Evolutionary conservation across 169 alveolate genomes (phyloP).

Genomic region (Plasmodium gaboni): DNA sequence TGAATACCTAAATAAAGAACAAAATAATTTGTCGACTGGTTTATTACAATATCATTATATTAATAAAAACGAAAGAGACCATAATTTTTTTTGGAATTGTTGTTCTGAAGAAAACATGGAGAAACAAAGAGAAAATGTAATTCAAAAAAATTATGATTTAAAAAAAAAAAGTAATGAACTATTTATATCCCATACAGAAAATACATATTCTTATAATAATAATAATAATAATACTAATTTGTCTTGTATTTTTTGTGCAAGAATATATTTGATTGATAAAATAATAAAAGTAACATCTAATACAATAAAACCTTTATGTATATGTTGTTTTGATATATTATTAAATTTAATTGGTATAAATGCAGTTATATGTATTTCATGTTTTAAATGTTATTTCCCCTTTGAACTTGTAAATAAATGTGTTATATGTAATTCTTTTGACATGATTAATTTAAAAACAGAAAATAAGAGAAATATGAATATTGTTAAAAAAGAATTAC

Average conservation of each 20-base stretch:
- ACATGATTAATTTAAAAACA: background rate
- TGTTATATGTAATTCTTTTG: conserved; percentile 6
- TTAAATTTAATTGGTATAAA: conserved; percentile 13
- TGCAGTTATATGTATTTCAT: conserved; percentile 25
- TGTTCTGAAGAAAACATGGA: too few relatives aligned
- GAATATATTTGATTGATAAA: conserved; percentile 13
- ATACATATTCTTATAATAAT: too few relatives aligned
- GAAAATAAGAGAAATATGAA: background rate
- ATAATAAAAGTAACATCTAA: conserved; percentile 6
- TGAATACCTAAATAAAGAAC: background rate
- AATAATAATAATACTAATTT: too few relatives aligned
- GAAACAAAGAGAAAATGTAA: too few relatives aligned
- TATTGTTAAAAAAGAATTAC: conserved; percentile 17
- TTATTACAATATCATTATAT: too few relatives aligned
- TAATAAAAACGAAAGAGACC: too few relatives aligned
- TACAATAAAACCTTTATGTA: conserved; percentile 41
- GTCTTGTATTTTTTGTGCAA: conserved; percentile 11
- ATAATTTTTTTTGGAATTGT: too few relatives aligned
- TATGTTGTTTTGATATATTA: conserved; percentile 24
- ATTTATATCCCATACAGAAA: too few relatives aligned
- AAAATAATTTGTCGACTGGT: too few relatives aligned
- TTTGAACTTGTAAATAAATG: background rate
- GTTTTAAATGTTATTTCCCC: conserved; percentile 34
- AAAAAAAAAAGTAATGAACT: too few relatives aligned
- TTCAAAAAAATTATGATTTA: too few relatives aligned